Percentiles rank a stretch among this genome's conserved stretches.
phyloP scores from a whole-genome alignment of 2,329 filamentous ascomycete species.

The Aureobasidium musti region DNA sequence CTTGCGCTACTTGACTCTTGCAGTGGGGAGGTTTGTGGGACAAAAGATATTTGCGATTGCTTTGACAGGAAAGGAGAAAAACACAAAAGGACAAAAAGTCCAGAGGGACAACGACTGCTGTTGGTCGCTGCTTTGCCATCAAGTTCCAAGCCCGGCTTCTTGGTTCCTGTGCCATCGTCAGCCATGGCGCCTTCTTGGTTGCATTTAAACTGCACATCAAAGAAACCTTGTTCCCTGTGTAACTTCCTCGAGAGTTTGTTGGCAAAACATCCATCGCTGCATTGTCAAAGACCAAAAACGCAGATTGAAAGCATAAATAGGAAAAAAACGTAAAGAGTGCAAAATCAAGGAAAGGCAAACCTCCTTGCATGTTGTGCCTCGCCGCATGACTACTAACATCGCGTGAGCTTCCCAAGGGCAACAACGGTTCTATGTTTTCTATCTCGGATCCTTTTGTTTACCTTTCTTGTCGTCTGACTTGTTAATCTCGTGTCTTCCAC shows the following conservation, averaged over 20 bases:
- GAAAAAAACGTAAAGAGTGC: background rate
- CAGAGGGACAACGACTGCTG: no score
- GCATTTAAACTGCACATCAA: background rate
- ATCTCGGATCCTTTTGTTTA: background rate
- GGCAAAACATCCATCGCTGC: slow-evolving; percentile 7
- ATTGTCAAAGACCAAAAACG: background rate
- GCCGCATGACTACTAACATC: background rate
- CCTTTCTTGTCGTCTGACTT: background rate
- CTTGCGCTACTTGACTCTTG: slow-evolving; percentile 15
- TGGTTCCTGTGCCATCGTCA: background rate
- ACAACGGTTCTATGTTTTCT: background rate
- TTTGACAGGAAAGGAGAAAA: background rate
- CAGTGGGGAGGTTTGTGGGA: slow-evolving; percentile 13
- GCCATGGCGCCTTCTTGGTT: background rate
- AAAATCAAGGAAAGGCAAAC: background rate
- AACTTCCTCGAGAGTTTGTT: slow-evolving; percentile 3
- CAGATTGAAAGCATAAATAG: background rate
- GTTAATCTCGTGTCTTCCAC: background rate
- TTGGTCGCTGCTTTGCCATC: background rate
- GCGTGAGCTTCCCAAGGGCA: background rate
- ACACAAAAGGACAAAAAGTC: background rate
- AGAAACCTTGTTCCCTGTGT: background rate
- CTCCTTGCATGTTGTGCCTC: background rate
- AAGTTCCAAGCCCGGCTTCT: background rate
- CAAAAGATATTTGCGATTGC: background rate